Evolutionary conservation across 495 filamentous ascomycete species (phyloP).

Genomic region (Tetracladium setigerum): DNA sequence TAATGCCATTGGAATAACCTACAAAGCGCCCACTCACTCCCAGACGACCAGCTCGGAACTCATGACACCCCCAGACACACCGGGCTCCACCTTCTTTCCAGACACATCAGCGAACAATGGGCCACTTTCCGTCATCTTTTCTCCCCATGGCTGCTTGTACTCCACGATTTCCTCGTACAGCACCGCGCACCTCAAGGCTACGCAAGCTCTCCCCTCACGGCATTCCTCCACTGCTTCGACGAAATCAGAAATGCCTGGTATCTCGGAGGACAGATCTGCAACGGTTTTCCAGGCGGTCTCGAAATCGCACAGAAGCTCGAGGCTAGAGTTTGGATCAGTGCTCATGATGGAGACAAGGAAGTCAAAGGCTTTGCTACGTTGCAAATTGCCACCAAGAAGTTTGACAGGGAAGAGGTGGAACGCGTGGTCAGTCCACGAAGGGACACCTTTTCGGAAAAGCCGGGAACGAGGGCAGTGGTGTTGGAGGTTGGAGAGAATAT

Average conservation of each 20-base stretch:
- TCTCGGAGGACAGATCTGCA: constrained; percentile 53
- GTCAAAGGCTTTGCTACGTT: constrained; percentile 43
- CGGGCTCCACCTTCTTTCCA: constrained; percentile 31
- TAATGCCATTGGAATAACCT: constrained; percentile 63
- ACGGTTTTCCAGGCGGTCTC: constrained; percentile 47
- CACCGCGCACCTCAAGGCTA: constrained; percentile 30
- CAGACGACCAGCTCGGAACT: constrained; percentile 2
- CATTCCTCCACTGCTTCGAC: constrained; percentile 58
- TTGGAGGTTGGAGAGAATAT: constrained; percentile 17
- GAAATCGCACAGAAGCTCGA: constrained; percentile 47
- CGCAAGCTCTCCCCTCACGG: constrained; percentile 48
- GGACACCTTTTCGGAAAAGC: constrained; percentile 16
- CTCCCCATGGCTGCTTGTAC: constrained; percentile 35
- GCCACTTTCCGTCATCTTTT: constrained; percentile 36
- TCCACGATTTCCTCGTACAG: constrained; percentile 36
- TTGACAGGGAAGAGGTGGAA: constrained; percentile 37
- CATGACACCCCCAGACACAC: constrained; percentile 23
- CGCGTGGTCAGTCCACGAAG: constrained; percentile 8
- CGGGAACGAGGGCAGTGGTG: constrained; percentile 16
- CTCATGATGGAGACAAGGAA: constrained; percentile 60
- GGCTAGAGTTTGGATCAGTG: constrained; percentile 53
- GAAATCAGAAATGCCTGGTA: constrained; percentile 53
- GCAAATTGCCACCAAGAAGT: constrained; percentile 39
- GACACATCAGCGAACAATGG: constrained; percentile 21
- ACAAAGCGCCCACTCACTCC: constrained; percentile 42